phyloP scores from a whole-genome alignment of 2,329 filamentous ascomycete species.

The Septoria petroselini region DNA sequence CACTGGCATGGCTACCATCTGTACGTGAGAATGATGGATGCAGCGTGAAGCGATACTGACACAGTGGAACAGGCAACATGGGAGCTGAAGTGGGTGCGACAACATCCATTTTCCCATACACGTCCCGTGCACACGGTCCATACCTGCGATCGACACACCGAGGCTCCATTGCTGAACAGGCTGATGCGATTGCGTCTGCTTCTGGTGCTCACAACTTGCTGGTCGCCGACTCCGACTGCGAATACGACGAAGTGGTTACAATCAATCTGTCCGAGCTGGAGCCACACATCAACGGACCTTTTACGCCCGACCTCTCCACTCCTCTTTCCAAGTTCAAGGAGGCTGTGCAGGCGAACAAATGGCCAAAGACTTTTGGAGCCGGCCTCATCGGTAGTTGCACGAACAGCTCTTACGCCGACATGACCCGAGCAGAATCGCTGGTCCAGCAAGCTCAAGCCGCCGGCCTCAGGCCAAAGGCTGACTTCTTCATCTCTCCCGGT shows the following conservation, averaged over 20 bases:
- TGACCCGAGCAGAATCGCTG: conserved; percentile 90
- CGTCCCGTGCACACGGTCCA: conserved; percentile 68
- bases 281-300: conserved; percentile 57
- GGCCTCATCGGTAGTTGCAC: conserved; percentile 97
- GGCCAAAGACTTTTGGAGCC: conserved; percentile 87
- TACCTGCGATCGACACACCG: conserved; percentile 85
- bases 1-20: conserved; percentile 89
- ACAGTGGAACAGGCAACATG: conserved; percentile 52
- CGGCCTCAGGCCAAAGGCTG: conserved; percentile 82
- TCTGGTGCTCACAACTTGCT: conserved; percentile 63
- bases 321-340: conserved; percentile 87
- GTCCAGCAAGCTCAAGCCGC: conserved; percentile 86
- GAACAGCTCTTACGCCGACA: conserved; percentile 98
- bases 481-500: conserved; percentile 95
- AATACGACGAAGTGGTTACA: conserved; percentile 87
- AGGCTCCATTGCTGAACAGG: conserved; percentile 64
- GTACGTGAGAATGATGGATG: neutral
- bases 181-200: conserved; percentile 59
- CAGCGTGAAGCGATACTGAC: conserved; percentile 57
- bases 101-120: conserved; percentile 93
- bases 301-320: conserved; percentile 91
- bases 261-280: conserved; percentile 79
- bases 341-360: conserved; percentile 76
- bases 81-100: conserved; percentile 90
- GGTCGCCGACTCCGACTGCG: conserved; percentile 71